Base-by-base conservation (phyloP, 805 yeast species). In the Spathaspora passalidarum region DNA sequence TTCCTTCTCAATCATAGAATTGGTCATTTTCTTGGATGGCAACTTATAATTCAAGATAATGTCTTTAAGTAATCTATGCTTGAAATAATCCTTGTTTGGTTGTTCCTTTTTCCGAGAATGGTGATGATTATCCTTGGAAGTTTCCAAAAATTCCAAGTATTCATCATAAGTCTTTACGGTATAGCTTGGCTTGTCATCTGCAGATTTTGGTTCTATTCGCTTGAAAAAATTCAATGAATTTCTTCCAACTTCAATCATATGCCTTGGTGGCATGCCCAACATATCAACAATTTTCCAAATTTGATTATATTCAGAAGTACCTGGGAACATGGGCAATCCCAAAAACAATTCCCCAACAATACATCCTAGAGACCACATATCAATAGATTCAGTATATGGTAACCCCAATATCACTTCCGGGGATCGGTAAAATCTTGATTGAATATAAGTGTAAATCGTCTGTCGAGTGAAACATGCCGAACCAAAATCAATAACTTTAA, bases 201-300 rank as follows among this genome's bases (percentile, higher is more conserved):
- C 14, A 13, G 13, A 2, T 20, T 46, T 42, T 34, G 53, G 49
- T 3, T 37, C 46, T 2, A 55, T 34, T 51, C 78, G 79, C 47
- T 78, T 78, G 66, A 86, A 75, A 55, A 86, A 94, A 54, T 83
- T 80, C 39, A 74, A 66, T 1, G 96, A 76, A 62, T 85, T 89
- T 53, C 88, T 85, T 21, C 98, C 99, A 82, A 88, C 89, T 52
- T 92, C 97, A 53, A 92, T 75, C 99, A 94, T 94, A 88, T 97
- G 96, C 19, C 84, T 70, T 9, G 97, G 97, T 19, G 99, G 99
- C 51, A 72, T 64, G 0, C 96, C 97, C 48, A 92, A 64, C 72
- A 90, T 86, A 37, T 85, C 84, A 2, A 85, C 80, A 32, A 94
- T 90, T 54, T 96, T 82, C 50, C 81, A 75, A 38, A 95, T 69